Base-by-base conservation (phyloP, 129 eudicot genomes). In the Helichrysum umbraculigerum region DNA sequence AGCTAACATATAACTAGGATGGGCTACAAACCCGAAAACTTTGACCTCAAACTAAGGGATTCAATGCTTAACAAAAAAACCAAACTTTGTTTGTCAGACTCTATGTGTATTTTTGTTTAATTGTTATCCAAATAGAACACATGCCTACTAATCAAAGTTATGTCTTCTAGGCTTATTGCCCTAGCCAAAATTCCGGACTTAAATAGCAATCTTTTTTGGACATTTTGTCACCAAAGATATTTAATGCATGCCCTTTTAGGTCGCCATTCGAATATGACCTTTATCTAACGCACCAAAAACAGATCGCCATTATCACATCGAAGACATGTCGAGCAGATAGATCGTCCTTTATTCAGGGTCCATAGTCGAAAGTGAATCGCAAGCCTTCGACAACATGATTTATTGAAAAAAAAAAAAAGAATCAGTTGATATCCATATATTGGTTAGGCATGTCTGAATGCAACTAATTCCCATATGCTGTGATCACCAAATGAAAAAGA, bases 381-480 rank as follows among this genome's bases (percentile, higher is more conserved):
- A 57, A 57, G 29, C 62, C 28, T 34, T 14, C 16, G 58, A 15
- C 41, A 7, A 56, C 34, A 72, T 47, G 54, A 47, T 56, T 33
- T 33, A 54, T 33, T 3, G 32, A 11, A 9, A 11, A 25, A 25
- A 11, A 25, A 25, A 25, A 25, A 33, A 19, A 34, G 42, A 16
- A 15, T 70, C 17, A 16, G 14, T 72, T 12, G 19, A 72, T 22
- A 72, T 65, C 70, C 44, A 33, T n/a, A 34, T 17, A 0, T n/a
- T 7, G 6, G n/a, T 76, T 66, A 52, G 42, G 73, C 74, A 35
- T 47, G 14, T 17, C 3, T 35, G 73, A 52, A 58, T 39, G 64
- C 65, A 52, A 67, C 72, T 37, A 76, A 51, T 34, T 50, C 62
- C 28, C 62, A 8, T 6, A 57, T n/a, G 57, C 57, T 72, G 34